A percentile compares a stretch with the other conserved stretches of the same genome.
Conservation (phyloP, 139 green algal genomes). For the Chlorella ohadii region DNA sequence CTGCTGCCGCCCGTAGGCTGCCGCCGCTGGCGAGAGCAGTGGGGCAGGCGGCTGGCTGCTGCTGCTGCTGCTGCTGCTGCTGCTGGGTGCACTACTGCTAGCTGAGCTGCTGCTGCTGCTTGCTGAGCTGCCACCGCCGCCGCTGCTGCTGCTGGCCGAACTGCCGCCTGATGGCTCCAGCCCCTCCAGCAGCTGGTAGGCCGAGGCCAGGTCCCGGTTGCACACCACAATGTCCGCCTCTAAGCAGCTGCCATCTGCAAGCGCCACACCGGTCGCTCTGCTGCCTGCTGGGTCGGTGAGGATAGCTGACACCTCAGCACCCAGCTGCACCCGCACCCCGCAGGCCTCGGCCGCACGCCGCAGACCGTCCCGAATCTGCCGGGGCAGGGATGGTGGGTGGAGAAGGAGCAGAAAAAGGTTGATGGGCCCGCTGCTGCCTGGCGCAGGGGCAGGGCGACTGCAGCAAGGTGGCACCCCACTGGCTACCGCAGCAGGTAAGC, state of each 20-base stretch:
- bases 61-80: neutral
- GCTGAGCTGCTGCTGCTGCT: neutral
- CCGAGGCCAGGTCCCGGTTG: conserved; percentile 71
- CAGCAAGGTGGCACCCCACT: too few relatives aligned
- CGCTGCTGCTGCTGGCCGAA: conserved; percentile 6
- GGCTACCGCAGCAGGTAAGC: too few relatives aligned
- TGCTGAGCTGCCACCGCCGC: neutral
- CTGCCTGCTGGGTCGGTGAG: conserved; percentile 5
- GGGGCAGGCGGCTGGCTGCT: neutral
- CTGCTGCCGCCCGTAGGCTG: conserved; percentile 20
- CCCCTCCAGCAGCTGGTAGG: conserved; percentile 58
- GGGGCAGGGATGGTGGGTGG: too few relatives aligned
- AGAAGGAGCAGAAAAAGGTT: too few relatives aligned
- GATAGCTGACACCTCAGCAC: conserved; percentile 46
- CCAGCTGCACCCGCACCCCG: conserved; percentile 59
- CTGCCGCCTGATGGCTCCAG: neutral
- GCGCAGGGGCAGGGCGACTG: too few relatives aligned
- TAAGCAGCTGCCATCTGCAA: conserved; percentile 58
- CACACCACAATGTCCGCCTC: conserved; percentile 74
- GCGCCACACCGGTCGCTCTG: conserved; percentile 63
- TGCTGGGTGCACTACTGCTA: neutral
- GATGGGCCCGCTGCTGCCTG: too few relatives aligned
- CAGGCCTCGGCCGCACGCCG: conserved; percentile 27
- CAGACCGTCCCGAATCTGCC: conserved; percentile 52
- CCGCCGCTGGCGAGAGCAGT: neutral